These are phyloP conservation scores for Cucurbita moschata DNA, from an alignment of 306 rosid species.

Conservation along the genomic window DNA sequence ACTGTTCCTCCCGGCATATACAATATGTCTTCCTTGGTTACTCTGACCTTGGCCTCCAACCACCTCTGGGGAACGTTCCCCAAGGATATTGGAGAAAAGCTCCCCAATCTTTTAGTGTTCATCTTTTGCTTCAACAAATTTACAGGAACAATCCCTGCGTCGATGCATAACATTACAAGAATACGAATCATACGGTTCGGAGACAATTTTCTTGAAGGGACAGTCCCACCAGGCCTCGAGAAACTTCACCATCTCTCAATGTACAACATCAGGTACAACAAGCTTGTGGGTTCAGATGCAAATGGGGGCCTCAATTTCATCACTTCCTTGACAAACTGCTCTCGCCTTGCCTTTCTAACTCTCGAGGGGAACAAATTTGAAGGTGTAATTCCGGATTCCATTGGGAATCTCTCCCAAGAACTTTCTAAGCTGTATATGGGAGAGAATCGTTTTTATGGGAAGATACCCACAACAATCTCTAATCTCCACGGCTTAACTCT, in stretches of 20 bases:
- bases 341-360: constrained; percentile 27
- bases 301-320: constrained; percentile 27
- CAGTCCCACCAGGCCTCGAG: constrained; percentile 59
- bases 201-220: constrained; percentile 32
- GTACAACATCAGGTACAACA: constrained; percentile 45
- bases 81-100: constrained; percentile 25
- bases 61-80: constrained; percentile 54
- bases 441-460: constrained; percentile 36
- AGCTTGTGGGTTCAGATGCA: constrained; percentile 22
- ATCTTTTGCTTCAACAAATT: constrained; percentile 37
- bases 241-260: constrained; percentile 33
- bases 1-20: constrained; percentile 30
- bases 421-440: constrained; percentile 44
- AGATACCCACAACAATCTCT: constrained; percentile 40
- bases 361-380: constrained; percentile 36
- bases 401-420: constrained; percentile 51
- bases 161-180: constrained; percentile 51
- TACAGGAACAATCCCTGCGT: constrained; percentile 50
- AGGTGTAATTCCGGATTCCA: constrained; percentile 47
- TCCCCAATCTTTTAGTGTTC: constrained; percentile 40
- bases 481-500: constrained; percentile 30
- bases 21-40: constrained; percentile 36
- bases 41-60: constrained; percentile 38
- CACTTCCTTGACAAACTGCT: constrained; percentile 40
- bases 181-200: constrained; percentile 32